These are phyloP conservation scores for Ogataea wickerhamii DNA, from an alignment of 805 yeast genomes.

Conservation along the genomic window DNA sequence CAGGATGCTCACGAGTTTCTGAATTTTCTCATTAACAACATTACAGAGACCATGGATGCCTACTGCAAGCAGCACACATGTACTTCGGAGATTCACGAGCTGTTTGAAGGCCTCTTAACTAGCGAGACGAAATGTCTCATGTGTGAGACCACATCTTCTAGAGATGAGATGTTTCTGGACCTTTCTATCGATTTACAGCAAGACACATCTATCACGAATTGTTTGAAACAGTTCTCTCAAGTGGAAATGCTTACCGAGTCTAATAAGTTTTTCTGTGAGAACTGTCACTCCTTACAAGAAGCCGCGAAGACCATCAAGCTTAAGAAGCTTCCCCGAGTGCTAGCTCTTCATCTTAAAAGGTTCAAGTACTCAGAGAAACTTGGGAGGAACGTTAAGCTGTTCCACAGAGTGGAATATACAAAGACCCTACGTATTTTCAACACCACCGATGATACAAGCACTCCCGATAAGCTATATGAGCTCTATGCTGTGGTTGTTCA, in stretches of 20 bases:
- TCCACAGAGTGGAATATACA: constrained; percentile 82
- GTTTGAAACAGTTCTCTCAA: constrained; percentile 77
- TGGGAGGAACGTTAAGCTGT: constrained; percentile 78
- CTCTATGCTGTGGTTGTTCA: constrained; percentile 86
- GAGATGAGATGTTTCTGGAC: constrained; percentile 85
- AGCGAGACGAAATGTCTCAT: constrained; percentile 87
- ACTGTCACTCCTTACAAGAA: constrained; percentile 86
- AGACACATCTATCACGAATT: constrained; percentile 69
- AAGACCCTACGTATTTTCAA: constrained; percentile 63
- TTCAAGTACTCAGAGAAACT: constrained; percentile 86
- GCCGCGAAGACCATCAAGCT: constrained; percentile 88
- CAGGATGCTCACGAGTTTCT: constrained; percentile 98
- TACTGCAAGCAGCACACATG: constrained; percentile 18
- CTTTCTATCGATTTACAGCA: constrained; percentile 79
- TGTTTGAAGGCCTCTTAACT: constrained; percentile 82
- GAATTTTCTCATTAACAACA: constrained; percentile 73
- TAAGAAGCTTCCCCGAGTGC: constrained; percentile 68
- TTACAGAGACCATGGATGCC: constrained; percentile 49
- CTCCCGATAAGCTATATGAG: constrained; percentile 65
- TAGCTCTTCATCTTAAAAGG: constrained; percentile 84
- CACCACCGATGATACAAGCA: constrained; percentile 53
- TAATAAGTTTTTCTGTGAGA: constrained; percentile 91
- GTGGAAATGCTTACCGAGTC: constrained; percentile 81
- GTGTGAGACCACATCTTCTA: constrained; percentile 76
- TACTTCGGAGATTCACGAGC: constrained; percentile 43